Base-by-base conservation (phyloP, 768 basidiomycete genomes). In the Hericium erinaceus region DNA sequence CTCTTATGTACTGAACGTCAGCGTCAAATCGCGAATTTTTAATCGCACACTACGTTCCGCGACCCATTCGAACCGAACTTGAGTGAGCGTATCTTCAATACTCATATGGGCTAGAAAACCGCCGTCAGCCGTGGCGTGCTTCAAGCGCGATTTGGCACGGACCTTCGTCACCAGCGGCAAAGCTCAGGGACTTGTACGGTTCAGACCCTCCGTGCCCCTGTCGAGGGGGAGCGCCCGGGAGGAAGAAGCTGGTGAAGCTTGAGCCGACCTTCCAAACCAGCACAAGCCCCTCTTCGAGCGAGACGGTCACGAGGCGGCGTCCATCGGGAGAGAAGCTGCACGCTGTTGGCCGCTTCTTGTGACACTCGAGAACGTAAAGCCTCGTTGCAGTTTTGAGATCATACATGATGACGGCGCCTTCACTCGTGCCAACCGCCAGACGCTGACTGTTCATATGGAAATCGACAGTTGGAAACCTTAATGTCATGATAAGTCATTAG, bases 251-350 rank as follows among this genome's bases (percentile, higher is more conserved):
- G 22, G 85, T 77, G 61, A 99, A 81, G 65, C 91, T 92, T 9
- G 84, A 78, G 0, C 97, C 95, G 5, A 98, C 94, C 66, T 98
- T 98, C 97, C 97, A 99, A 13, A 95, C 91, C 12, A 92, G 78
- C 5, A 93, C 87, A 4, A 80, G 75, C 26, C 83, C 83, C 67
- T 98, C 94, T 60, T 89, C 89, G 24, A 98, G 75, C 0, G 89
- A 95, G 9, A 92, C 75, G 0, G 93, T 94, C 40, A 95, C 85
- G 16, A 98, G 75, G 18, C 97, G 77, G 18, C 94, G 76, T 0
- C 97, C 97, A 65, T 99, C 97, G 0, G 94, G 89, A 8, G 93
- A 95, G 69, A 97, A 98, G 58, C 86, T 90, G 60, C 91, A 87
- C 0, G 92, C 92, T 0, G 89, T 81, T 10, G 93, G 81, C 1